Evolutionary conservation across 2,329 filamentous ascomycete genomes (phyloP).

Genomic region (Aspergillus tamarii): DNA sequence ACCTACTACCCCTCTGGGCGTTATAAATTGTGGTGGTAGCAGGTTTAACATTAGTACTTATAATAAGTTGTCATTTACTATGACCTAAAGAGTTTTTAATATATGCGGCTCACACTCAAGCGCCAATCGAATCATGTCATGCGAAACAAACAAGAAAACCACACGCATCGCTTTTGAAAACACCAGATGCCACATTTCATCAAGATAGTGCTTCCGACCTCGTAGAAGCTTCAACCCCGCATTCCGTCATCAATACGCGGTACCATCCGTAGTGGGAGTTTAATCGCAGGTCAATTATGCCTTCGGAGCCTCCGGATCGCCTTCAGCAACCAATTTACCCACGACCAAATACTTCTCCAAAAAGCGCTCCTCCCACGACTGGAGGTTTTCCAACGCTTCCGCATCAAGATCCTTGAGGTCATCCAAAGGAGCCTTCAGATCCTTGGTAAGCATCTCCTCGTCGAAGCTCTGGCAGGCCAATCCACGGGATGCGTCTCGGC

Average conservation of each 20-base stretch:
- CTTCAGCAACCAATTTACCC: conserved; percentile 75
- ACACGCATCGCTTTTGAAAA: conserved; percentile 5
- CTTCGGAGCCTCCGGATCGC: conserved; percentile 48
- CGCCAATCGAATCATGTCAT: not conserved
- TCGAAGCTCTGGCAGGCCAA: conserved; percentile 92
- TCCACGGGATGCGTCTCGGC: conserved; percentile 84
- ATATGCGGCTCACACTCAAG: not conserved
- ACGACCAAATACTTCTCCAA: conserved; percentile 94
- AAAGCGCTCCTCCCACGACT: conserved; percentile 93
- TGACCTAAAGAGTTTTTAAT: not conserved
- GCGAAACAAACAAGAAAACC: not conserved
- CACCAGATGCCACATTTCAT: not conserved
- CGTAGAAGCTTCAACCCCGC: not conserved
- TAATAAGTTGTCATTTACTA: not conserved
- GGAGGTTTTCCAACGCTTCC: conserved; percentile 80
- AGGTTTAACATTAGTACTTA: not conserved
- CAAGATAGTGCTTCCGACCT: not conserved
- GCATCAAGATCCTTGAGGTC: conserved; percentile 69
- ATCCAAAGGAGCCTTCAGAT: conserved; percentile 82
- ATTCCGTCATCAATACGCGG: not conserved
- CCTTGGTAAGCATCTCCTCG: conserved; percentile 89
- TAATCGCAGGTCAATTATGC: conserved; percentile 13
- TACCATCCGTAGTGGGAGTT: not conserved
- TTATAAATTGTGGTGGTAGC: not conserved
- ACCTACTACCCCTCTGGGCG: not conserved